Percentiles rank a stretch among this genome's conserved stretches.
Evolutionary conservation across 1,284 basidiomycete species (phyloP).

Genomic region (Trichosporon sp.): DNA sequence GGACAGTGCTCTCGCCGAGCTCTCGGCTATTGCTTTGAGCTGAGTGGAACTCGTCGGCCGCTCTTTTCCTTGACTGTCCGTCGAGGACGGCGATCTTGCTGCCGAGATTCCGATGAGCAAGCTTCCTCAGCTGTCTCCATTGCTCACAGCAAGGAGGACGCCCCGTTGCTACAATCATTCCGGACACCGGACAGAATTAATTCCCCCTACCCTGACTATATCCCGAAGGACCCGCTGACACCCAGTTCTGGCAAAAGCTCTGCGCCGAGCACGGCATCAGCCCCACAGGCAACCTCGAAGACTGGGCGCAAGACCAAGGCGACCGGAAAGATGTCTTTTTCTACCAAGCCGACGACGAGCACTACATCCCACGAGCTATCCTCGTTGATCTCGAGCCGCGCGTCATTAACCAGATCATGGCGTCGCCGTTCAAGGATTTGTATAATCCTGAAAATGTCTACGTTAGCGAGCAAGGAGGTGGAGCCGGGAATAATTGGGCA

Average conservation of each 20-base stretch:
- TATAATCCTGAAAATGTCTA: constrained; percentile 99
- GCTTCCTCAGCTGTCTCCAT: neutral
- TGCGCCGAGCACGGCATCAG: constrained; percentile 95
- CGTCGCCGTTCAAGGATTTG: constrained; percentile 83
- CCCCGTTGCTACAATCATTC: too few species aligned
- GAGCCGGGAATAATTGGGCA: constrained; percentile 98
- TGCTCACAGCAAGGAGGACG: too few species aligned
- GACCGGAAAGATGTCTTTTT: constrained; percentile 99
- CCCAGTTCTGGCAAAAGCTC: constrained; percentile 86
- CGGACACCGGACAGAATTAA: too few species aligned
- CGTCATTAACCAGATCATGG: constrained; percentile 94
- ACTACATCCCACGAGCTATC: constrained; percentile 95
- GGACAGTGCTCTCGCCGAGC: too few species aligned
- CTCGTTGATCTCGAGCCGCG: constrained; percentile 96
- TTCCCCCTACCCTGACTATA: too few species aligned
- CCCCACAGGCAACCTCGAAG: constrained; percentile 85
- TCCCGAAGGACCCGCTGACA: too few species aligned
- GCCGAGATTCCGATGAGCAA: neutral
- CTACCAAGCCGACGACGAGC: constrained; percentile 99
- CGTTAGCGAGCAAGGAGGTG: constrained; percentile 89
- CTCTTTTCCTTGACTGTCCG: too few species aligned
- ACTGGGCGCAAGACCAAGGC: constrained; percentile 80
- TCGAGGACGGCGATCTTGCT: too few species aligned
- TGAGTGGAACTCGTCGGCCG: too few species aligned
- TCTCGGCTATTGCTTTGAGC: too few species aligned